Conservation (phyloP, 345 rosid genomes). For the Syzygium aqueum region DNA sequence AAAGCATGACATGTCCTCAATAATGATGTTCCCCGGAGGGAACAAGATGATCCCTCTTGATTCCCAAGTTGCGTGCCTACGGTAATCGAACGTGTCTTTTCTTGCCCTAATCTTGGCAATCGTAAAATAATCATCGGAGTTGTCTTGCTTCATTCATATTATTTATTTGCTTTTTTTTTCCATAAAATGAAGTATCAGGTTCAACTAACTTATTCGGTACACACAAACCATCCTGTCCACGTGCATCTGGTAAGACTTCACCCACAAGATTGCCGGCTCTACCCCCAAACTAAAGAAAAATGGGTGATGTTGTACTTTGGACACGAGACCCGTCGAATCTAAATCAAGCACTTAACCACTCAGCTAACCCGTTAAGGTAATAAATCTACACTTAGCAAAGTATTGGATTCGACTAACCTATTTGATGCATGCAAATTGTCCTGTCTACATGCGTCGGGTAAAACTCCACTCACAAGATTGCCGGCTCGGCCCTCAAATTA, state of each 20-base stretch:
- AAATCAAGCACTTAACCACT: neutral
- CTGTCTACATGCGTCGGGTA: neutral
- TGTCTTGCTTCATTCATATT: neutral
- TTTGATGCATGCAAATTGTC: neutral
- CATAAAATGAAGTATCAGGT: neutral
- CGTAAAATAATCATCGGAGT: neutral
- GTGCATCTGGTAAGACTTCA: neutral
- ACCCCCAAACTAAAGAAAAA: neutral
- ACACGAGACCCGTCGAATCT: fast-evolving
- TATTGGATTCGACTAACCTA: neutral
- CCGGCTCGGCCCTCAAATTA: fast-evolving
- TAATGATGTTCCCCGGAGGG: neutral
- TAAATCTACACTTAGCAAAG: neutral
- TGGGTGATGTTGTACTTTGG: neutral
- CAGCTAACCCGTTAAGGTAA: neutral
- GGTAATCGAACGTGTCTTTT: neutral
- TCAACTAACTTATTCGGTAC: neutral
- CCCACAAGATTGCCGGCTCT: fast-evolving
- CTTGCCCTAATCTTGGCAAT: neutral
- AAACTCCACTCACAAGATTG: neutral
- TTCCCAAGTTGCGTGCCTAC: neutral
- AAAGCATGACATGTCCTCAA: neutral
- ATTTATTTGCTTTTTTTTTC: neutral
- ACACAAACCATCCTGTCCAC: neutral
- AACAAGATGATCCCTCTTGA: neutral